Conservation (phyloP, 257 asterid species). For the Nicotiana sylvestris region DNA sequence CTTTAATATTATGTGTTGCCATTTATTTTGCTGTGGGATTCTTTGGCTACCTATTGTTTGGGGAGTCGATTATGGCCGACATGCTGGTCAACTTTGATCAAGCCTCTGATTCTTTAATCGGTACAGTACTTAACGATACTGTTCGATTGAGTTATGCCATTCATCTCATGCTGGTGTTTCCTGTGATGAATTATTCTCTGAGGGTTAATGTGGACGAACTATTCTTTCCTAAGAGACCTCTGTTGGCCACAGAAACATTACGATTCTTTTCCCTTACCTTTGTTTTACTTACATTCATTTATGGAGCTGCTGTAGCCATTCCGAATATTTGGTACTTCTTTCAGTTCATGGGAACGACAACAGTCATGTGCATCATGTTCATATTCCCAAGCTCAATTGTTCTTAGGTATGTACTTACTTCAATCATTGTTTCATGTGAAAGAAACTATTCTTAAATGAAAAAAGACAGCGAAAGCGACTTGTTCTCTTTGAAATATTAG, state of each 20-base stretch:
- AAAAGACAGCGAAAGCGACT: not conserved
- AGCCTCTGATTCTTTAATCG: slow-evolving; percentile 47
- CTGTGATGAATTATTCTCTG: slow-evolving; percentile 89
- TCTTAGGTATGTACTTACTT: slow-evolving; percentile 51
- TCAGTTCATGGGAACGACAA: slow-evolving; percentile 93
- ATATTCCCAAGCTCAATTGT: slow-evolving; percentile 87
- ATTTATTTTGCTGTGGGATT: slow-evolving; percentile 85
- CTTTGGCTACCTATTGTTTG: slow-evolving; percentile 89
- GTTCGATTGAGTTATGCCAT: slow-evolving; percentile 85
- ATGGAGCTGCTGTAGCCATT: slow-evolving; percentile 63
- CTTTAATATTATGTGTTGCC: slow-evolving; percentile 56
- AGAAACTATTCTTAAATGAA: not conserved
- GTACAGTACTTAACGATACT: slow-evolving; percentile 45
- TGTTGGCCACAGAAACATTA: slow-evolving; percentile 35
- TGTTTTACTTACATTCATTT: slow-evolving; percentile 49
- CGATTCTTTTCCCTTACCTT: slow-evolving; percentile 60
- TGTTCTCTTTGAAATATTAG: not conserved
- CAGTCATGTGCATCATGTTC: slow-evolving; percentile 91
- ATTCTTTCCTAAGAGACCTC: slow-evolving; percentile 59
- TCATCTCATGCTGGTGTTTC: slow-evolving; percentile 97
- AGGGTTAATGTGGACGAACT: slow-evolving; percentile 78
- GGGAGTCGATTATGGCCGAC: slow-evolving; percentile 93
- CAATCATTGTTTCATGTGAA: not conserved
- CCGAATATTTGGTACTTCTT: slow-evolving; percentile 96
- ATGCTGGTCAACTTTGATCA: slow-evolving; percentile 87